Evolutionary conservation across 225 moss, liverwort and hornwort species (phyloP).

Genomic region (Takakia lepidozioides): DNA sequence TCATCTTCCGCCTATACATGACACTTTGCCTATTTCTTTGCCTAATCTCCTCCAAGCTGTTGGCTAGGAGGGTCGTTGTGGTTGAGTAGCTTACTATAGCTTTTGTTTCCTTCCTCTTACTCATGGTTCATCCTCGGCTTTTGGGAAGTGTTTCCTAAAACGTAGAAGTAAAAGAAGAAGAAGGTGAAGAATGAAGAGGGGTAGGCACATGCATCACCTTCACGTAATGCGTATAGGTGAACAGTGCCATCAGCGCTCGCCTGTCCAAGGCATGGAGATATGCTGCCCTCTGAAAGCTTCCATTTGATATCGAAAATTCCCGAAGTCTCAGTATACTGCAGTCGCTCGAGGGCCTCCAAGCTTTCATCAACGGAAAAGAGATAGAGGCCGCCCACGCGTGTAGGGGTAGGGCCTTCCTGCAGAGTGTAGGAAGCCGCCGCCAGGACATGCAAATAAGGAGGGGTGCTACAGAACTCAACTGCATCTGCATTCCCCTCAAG

Average conservation of each 20-base stretch:
- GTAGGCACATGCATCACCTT: constrained; percentile 12
- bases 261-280: constrained; percentile 53
- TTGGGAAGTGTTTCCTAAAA: too few species aligned
- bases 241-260: constrained; percentile 81
- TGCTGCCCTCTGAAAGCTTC: constrained; percentile 23
- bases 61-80: too few species aligned
- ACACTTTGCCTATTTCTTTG: too few species aligned
- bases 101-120: too few species aligned
- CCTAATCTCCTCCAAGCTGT: too few species aligned
- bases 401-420: constrained; percentile 39
- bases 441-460: constrained; percentile 40
- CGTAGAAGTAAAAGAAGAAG: too few species aligned
- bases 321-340: constrained; percentile 44
- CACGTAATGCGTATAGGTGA: constrained; percentile 33
- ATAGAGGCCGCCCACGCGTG: constrained; percentile 70
- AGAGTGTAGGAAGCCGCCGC: constrained; percentile 85
- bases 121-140: too few species aligned
- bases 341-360: constrained; percentile 14
- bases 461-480: constrained; percentile 75
- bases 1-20: too few species aligned
- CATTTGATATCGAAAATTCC: constrained; percentile 87
- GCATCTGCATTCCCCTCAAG: constrained; percentile 78
- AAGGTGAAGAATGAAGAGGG: too few species aligned
- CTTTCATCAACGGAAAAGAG: constrained; percentile 45
- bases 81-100: too few species aligned